Evolutionary conservation across 1,139 yeast species (phyloP).

Genomic region (Debaryomyces psychrophilus): DNA sequence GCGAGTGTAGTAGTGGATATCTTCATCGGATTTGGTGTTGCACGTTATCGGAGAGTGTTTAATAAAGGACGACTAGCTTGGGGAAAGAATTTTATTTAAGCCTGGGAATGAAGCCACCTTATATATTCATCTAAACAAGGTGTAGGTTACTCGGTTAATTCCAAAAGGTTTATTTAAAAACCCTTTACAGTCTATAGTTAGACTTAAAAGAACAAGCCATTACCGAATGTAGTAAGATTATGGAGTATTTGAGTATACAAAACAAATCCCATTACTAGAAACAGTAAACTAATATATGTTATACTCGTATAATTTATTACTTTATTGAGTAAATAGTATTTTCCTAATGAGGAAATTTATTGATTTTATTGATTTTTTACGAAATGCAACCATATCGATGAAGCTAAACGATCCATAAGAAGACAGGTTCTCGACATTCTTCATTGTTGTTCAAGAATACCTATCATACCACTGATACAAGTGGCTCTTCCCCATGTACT

Average conservation of each 20-base stretch:
- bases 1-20: conserved; percentile 29
- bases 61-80: neutral
- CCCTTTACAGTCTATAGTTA: neutral
- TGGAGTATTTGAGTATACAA: conserved; percentile 7
- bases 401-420: neutral
- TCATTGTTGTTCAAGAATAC: neutral
- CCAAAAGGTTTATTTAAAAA: neutral
- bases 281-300: conserved; percentile 3
- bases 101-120: neutral
- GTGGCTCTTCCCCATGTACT: too few species aligned
- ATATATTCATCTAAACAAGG: neutral
- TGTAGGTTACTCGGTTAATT: neutral
- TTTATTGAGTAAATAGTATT: conserved; percentile 4
- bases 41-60: neutral
- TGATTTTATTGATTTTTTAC: conserved; percentile 6
- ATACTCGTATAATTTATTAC: conserved; percentile 1
- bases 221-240: conserved; percentile 5
- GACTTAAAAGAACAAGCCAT: neutral
- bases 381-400: neutral
- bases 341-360: conserved; percentile 18
- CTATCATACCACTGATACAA: neutral
- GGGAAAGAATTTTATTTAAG: neutral
- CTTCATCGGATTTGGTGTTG: neutral
- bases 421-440: neutral
- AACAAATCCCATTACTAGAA: conserved; percentile 5